Conservation (phyloP, 2,329 filamentous ascomycete genomes). For the Trichophyton schoenleinii region DNA sequence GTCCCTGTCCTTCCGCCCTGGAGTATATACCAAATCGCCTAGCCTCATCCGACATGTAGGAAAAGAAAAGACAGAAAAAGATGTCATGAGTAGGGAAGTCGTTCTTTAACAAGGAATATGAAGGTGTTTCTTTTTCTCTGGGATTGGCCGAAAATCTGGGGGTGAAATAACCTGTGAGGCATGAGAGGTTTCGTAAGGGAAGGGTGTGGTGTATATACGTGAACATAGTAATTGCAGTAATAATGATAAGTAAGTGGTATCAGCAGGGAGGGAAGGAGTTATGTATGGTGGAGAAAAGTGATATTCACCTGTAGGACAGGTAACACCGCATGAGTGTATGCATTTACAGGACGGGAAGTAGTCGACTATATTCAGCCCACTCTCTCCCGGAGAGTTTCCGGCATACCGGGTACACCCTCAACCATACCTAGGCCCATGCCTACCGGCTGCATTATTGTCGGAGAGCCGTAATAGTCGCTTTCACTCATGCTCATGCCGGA, state of each 20-base stretch:
- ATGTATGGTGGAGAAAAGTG: not conserved
- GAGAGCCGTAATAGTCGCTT: not conserved
- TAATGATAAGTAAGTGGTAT: not conserved
- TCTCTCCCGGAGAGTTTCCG: not conserved
- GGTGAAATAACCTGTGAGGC: not conserved
- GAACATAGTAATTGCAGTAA: not conserved
- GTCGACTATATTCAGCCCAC: not conserved
- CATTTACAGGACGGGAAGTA: not conserved
- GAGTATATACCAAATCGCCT: not conserved
- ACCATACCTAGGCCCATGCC: not conserved
- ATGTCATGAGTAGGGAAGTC: not conserved
- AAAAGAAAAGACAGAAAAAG: not conserved
- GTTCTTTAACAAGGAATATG: not conserved
- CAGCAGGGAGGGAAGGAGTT: not conserved
- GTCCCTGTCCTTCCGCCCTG: not conserved
- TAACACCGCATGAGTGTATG: not conserved
- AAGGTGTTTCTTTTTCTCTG: not conserved
- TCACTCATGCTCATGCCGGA: conserved; percentile 1
- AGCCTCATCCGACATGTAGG: not conserved
- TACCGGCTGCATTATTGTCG: not conserved
- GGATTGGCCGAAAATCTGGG: not conserved
- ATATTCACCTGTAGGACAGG: not conserved
- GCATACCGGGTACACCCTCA: not conserved
- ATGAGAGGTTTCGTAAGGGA: too few species aligned
- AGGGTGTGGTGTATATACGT: not conserved